Evolutionary conservation across 345 rosid species (phyloP).

Genomic region (Euphorbia peplus): DNA sequence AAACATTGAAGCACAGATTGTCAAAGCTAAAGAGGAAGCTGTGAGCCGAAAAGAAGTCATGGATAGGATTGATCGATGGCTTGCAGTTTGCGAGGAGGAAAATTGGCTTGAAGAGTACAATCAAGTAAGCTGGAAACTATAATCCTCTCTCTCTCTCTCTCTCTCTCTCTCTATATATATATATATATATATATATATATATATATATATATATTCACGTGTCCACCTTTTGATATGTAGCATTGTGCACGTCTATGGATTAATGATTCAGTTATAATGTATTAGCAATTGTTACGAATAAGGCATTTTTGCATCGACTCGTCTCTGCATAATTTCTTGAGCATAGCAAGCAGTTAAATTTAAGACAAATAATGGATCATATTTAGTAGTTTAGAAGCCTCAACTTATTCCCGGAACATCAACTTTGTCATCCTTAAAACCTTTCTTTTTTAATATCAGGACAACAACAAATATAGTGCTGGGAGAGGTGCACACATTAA

Average conservation of each 20-base stretch:
- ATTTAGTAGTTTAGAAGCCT: constrained; percentile 3
- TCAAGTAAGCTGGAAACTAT: constrained; percentile 45
- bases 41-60: constrained; percentile 83
- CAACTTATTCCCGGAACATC: constrained; percentile 4
- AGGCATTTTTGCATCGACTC: background rate
- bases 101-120: constrained; percentile 95
- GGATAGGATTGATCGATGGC: constrained; percentile 95
- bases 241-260: background rate
- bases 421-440: background rate
- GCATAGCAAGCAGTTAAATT: background rate
- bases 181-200: background rate
- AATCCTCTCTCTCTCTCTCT: no score
- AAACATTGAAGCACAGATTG: constrained; percentile 73
- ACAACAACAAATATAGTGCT: constrained; percentile 70
- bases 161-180: no score
- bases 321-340: background rate
- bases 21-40: constrained; percentile 78
- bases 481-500: constrained; percentile 94
- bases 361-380: background rate
- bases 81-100: constrained; percentile 89
- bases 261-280: background rate
- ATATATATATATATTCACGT: background rate
- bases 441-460: constrained; percentile 41
- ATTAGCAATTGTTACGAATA: background rate
- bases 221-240: background rate